Base-by-base conservation (phyloP, 768 basidiomycete genomes). In the Hygrophoropsis aurantiaca region DNA sequence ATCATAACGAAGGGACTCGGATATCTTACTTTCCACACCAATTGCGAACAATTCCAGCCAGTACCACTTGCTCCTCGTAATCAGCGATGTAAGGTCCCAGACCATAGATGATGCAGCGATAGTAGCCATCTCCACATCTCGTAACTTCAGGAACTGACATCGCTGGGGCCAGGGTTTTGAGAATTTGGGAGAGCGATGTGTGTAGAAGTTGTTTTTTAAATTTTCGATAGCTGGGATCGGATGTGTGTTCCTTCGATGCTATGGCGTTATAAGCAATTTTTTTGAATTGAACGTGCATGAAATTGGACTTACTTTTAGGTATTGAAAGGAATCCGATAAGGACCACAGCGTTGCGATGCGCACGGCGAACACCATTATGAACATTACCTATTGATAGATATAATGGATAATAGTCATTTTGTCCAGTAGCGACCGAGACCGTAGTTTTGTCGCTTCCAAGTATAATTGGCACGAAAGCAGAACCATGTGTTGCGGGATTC, bases 81-180 rank as follows among this genome's bases (percentile, higher is more conserved):
- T 74, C 68, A 0, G 68, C 69, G 50, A 74, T 72, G 25, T 70
- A 68, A 0, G 68, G 62, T 1, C 69, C 69, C 7, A 74, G 45
- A 1, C 61, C 59, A 54, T 64, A 72, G 13, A 73, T 58, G 1
- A 46, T 58, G 5, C 51, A 43, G 1, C 54, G 54, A 43, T 47
- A 68, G 45, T 67, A 58, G 0, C 66, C 63, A 55, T 73, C 70
- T 1, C 49, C 50, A 32, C 61, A 72, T 1, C 46, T 44, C 0
- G 42, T 34, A 2, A 71, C 52, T 20, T 52, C 40, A 0, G 66
- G 59, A 8, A 38, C 52, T 0, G 53, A 51, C 71, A 71, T 71
- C 2, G 37, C 47, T 1, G 57, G 54, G 13, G 44, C 41, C 0
- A 72, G 45, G 0, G 57, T 41, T 5, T 44, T 19, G n/a, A 70